Evolutionary conservation across 345 rosid genomes (phyloP).

Genomic region (Adansonia digitata): DNA sequence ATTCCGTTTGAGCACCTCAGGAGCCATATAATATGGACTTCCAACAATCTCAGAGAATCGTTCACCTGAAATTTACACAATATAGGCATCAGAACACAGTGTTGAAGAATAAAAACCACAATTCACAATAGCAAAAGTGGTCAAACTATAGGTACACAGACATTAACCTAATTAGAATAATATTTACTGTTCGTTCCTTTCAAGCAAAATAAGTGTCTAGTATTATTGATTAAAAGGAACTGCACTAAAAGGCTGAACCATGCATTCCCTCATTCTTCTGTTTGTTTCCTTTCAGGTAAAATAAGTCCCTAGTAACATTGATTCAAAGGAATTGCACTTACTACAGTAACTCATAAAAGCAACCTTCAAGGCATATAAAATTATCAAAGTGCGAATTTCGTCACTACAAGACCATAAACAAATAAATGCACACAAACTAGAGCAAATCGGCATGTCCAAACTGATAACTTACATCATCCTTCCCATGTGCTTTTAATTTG

Average conservation of each 20-base stretch:
- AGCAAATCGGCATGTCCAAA: background rate
- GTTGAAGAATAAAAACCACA: background rate
- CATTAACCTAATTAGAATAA: background rate
- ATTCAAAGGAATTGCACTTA: background rate
- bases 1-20: slow-evolving; percentile 89
- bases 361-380: background rate
- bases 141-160: background rate
- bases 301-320: background rate
- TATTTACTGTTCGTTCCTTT: background rate
- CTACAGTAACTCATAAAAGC: background rate
- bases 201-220: too few species aligned
- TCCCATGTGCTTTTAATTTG: too few species aligned
- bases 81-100: slow-evolving; percentile 5
- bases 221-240: too few species aligned
- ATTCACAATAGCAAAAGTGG: background rate
- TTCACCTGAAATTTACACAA: slow-evolving; percentile 54
- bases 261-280: background rate
- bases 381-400: background rate
- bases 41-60: slow-evolving; percentile 97
- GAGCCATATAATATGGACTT: slow-evolving; percentile 99
- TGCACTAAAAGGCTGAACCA: background rate
- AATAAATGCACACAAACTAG: background rate
- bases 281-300: background rate
- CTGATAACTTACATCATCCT: background rate
- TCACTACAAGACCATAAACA: slow-evolving; percentile 1